A percentile compares a stretch with the other conserved stretches of the same genome.
Evolutionary conservation across 2,329 filamentous ascomycete genomes (phyloP).

Genomic region (Pestalotiopsis sp.): DNA sequence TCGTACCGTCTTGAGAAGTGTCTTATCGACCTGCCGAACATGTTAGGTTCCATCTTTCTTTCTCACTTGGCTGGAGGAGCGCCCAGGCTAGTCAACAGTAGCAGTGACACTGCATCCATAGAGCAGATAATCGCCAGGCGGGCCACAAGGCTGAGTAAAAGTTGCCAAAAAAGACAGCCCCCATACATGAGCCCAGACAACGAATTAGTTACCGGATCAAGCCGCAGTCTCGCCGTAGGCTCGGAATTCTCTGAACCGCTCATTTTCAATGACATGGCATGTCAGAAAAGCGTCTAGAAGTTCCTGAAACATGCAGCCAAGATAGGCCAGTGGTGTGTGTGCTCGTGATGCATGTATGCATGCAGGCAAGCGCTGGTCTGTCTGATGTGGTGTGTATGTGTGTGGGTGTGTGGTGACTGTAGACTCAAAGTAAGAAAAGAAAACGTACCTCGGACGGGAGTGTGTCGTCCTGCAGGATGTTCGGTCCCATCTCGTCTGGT

Average conservation of each 20-base stretch:
- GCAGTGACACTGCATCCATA: not conserved
- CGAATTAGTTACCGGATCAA: conserved; percentile 15
- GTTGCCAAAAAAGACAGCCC: not conserved
- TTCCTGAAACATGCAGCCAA: conserved; percentile 6
- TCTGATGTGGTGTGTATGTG: not conserved
- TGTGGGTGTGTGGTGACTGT: not conserved
- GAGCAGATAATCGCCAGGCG: not conserved
- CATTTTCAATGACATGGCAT: not conserved
- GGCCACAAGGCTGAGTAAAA: conserved; percentile 9
- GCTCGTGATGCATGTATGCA: not conserved
- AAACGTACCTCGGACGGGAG: conserved; percentile 76
- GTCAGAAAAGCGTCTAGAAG: conserved; percentile 3
- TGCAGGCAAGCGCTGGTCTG: not conserved
- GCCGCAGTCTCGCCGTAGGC: conserved; percentile 8
- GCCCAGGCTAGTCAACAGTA: not conserved
- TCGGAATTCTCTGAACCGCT: not conserved
- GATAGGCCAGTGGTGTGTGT: not conserved
- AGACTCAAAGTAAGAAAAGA: not conserved
- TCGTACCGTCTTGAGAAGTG: conserved; percentile 80
- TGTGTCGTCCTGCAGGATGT: conserved; percentile 96
- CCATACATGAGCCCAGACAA: conserved; percentile 2
- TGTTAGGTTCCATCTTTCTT: conserved; percentile 16
- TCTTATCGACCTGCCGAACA: conserved; percentile 77
- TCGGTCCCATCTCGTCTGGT: conserved; percentile 90
- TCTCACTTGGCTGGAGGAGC: not conserved